A percentile compares a stretch with the other conserved stretches of the same genome.
Conservation (phyloP, 2,329 filamentous ascomycete species). For the Trichoderma simmonsii region DNA sequence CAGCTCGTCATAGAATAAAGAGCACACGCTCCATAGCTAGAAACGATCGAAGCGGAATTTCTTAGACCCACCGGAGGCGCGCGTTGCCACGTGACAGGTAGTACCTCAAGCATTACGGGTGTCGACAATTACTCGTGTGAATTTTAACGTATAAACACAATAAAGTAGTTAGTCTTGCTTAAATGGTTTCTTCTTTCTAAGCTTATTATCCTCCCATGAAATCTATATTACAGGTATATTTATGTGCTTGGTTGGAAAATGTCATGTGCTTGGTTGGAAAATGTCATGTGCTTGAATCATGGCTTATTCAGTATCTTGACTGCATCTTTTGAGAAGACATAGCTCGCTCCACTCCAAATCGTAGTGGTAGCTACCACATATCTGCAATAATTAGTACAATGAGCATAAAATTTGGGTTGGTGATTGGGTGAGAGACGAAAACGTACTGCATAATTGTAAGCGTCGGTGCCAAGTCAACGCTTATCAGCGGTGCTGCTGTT, state of each 20-base stretch:
- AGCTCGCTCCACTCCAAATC: conserved; percentile 89
- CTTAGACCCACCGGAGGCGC: background rate
- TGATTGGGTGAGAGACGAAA: too few relatives aligned
- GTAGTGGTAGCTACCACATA: conserved; percentile 56
- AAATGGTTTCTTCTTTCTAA: background rate
- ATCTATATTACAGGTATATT: conserved; percentile 1
- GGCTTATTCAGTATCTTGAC: conserved; percentile 64
- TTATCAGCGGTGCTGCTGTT: conserved; percentile 73
- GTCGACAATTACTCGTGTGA: background rate
- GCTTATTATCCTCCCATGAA: background rate
- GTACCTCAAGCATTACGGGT: background rate
- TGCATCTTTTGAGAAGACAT: conserved; percentile 84
- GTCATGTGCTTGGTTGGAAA: background rate
- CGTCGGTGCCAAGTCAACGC: conserved; percentile 51
- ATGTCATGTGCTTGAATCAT: background rate
- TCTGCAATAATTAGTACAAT: background rate
- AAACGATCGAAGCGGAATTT: background rate
- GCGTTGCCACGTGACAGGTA: background rate
- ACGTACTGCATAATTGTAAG: conserved; percentile 65
- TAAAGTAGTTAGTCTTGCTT: background rate
- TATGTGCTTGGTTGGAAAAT: background rate
- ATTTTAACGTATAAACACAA: background rate
- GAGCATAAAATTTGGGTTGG: too few relatives aligned
- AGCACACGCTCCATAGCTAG: background rate
- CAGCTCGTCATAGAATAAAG: background rate